phyloP scores from a whole-genome alignment of 371 early-diverging fungal genomes.

The Mucor sp. region DNA sequence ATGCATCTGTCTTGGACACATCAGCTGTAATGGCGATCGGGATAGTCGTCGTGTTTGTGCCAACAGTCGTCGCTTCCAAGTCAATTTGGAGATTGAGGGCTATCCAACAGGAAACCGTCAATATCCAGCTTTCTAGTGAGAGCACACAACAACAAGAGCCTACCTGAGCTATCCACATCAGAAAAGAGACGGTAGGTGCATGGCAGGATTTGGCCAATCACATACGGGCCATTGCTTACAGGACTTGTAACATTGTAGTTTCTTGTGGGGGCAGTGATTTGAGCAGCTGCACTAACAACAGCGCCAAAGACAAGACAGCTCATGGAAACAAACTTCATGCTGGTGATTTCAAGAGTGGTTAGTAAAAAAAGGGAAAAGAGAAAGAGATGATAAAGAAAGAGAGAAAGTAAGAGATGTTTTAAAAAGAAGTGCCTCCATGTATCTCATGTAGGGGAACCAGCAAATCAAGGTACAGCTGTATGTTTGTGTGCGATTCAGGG shows the following conservation, averaged over 20 bases:
- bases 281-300: conserved; percentile 20
- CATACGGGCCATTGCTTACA: conserved; percentile 44
- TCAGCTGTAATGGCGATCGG: conserved; percentile 42
- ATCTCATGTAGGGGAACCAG: neutral
- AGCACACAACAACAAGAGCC: neutral
- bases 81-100: conserved; percentile 38
- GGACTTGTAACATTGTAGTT: conserved; percentile 50
- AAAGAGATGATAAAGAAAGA: neutral
- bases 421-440: neutral
- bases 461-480: neutral
- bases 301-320: neutral
- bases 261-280: conserved; percentile 44
- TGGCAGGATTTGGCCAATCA: conserved; percentile 48
- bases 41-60: conserved; percentile 22
- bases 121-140: neutral
- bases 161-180: conserved; percentile 51
- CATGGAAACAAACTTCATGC: conserved; percentile 11
- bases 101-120: neutral
- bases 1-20: conserved; percentile 44
- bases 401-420: neutral
- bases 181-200: conserved; percentile 49
- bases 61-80: conserved; percentile 19
- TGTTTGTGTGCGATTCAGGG: neutral
- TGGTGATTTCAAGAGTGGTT: too few relatives aligned
- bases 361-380: neutral